A percentile compares a stretch with the other conserved stretches of the same genome.
Conservation (phyloP, 2,329 filamentous ascomycete genomes). For the Pseudofabraea citricarpa region DNA sequence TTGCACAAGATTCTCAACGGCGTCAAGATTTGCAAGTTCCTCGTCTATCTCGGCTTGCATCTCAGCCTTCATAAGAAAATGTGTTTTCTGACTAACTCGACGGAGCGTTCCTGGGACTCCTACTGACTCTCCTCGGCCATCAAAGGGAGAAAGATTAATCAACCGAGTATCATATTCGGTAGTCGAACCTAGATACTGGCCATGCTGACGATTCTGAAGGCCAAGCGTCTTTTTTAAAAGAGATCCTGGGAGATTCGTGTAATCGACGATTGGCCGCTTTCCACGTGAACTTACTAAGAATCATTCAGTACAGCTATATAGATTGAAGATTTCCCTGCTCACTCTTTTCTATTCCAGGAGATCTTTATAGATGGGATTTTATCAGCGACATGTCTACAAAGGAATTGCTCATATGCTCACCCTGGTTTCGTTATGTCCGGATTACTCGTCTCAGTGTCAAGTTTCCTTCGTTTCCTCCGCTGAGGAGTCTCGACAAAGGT, state of each 20-base stretch:
- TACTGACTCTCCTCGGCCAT: conserved; percentile 72
- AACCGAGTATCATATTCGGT: conserved; percentile 78
- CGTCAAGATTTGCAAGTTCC: conserved; percentile 22
- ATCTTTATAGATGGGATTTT: conserved; percentile 9
- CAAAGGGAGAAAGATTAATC: conserved; percentile 73
- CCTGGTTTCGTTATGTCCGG: conserved; percentile 17
- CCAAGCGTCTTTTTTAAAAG: conserved; percentile 66
- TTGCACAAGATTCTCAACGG: conserved; percentile 20
- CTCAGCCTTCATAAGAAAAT: conserved; percentile 71
- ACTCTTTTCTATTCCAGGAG: conserved; percentile 16
- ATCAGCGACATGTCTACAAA: conserved; percentile 2
- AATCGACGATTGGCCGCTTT: conserved; percentile 19
- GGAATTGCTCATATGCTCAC: too few species aligned
- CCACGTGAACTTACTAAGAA: conserved; percentile 7
- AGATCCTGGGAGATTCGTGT: conserved; percentile 61
- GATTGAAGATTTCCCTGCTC: neutral
- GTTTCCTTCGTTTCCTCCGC: conserved; percentile 71
- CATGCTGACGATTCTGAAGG: conserved; percentile 69
- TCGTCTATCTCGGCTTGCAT: conserved; percentile 53
- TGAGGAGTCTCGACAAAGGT: conserved; percentile 71
- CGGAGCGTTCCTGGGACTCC: conserved; percentile 62
- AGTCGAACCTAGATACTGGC: conserved; percentile 75
- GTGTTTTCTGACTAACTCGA: conserved; percentile 69
- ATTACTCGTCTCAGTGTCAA: conserved; percentile 43
- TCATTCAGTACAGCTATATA: conserved; percentile 3